These are phyloP conservation scores for Lodderomyces theae DNA, from an alignment of 1,139 yeast genomes.

Conservation along the genomic window DNA sequence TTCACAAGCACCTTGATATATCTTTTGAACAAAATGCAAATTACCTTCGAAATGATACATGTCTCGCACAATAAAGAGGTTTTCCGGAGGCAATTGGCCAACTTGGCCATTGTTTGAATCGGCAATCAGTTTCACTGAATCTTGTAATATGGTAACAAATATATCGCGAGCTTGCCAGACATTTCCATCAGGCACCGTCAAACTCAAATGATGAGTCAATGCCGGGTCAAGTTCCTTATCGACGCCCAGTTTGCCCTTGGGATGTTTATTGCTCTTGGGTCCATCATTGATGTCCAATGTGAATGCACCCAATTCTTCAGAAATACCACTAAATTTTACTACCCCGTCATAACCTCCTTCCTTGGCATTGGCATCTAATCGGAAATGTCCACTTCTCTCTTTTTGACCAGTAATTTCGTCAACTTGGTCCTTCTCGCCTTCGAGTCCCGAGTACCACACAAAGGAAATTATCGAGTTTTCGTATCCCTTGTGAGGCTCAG, in stretches of 20 bases:
- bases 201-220: slow-evolving; percentile 61
- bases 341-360: slow-evolving; percentile 31
- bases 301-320: slow-evolving; percentile 56
- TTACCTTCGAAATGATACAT: slow-evolving; percentile 66
- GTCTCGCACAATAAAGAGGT: slow-evolving; percentile 58
- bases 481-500: slow-evolving; percentile 54
- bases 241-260: slow-evolving; percentile 24
- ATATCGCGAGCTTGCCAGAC: slow-evolving; percentile 82
- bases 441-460: slow-evolving; percentile 76
- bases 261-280: slow-evolving; percentile 43
- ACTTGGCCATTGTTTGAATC: slow-evolving; percentile 29
- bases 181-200: slow-evolving; percentile 68
- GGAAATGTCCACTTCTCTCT: slow-evolving; percentile 30
- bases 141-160: slow-evolving; percentile 66
- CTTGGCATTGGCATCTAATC: slow-evolving; percentile 26
- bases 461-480: slow-evolving; percentile 57
- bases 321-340: slow-evolving; percentile 49
- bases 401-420: slow-evolving; percentile 10
- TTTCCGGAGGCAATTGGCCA: slow-evolving; percentile 43
- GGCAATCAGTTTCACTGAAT: slow-evolving; percentile 54
- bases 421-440: slow-evolving; percentile 47
- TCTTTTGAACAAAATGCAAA: slow-evolving; percentile 73
- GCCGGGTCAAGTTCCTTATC: slow-evolving; percentile 48
- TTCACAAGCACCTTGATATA: slow-evolving; percentile 72
- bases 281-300: slow-evolving; percentile 50